A percentile compares a stretch with the other conserved stretches of the same genome.
These are phyloP conservation scores for Lasiodiplodia theobromae DNA, from an alignment of 2,329 filamentous ascomycete genomes.

Conservation along the genomic window DNA sequence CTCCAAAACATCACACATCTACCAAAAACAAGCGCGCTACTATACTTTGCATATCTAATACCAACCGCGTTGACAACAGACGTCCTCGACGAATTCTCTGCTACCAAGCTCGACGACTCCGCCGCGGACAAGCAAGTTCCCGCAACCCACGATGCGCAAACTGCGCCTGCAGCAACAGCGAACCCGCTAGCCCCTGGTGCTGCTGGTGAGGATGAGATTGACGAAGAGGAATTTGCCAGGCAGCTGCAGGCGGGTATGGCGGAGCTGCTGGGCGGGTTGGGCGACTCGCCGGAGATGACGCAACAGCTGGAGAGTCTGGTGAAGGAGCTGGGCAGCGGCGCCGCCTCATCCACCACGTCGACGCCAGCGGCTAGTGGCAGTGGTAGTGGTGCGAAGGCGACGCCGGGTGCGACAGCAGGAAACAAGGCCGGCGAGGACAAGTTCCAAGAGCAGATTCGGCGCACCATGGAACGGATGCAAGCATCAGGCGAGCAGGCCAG, in stretches of 20 bases:
- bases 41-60: not conserved
- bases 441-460: constrained; percentile 91
- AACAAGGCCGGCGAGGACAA: constrained; percentile 62
- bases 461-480: constrained; percentile 97
- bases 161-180: constrained; percentile 44
- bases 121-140: constrained; percentile 29
- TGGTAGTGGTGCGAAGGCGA: constrained; percentile 26
- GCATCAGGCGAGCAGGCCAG: constrained; percentile 85
- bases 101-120: constrained; percentile 62
- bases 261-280: constrained; percentile 75
- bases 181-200: constrained; percentile 39
- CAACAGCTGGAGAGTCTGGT: constrained; percentile 80
- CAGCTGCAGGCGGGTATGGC: constrained; percentile 93
- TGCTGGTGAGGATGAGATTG: constrained; percentile 45
- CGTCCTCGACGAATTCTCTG: constrained; percentile 89
- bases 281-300: constrained; percentile 70
- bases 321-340: constrained; percentile 66
- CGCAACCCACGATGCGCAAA: constrained; percentile 43
- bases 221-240: constrained; percentile 81
- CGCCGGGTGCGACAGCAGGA: constrained; percentile 31
- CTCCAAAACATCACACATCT: not conserved
- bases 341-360: constrained; percentile 36
- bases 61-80: constrained; percentile 59
- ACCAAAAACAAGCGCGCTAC: not conserved
- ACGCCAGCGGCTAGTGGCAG: constrained; percentile 31